Percentiles rank a stretch among this genome's conserved stretches.
Conservation (phyloP, 108 stramenopile genomes). For the Cyclotella atomus region DNA sequence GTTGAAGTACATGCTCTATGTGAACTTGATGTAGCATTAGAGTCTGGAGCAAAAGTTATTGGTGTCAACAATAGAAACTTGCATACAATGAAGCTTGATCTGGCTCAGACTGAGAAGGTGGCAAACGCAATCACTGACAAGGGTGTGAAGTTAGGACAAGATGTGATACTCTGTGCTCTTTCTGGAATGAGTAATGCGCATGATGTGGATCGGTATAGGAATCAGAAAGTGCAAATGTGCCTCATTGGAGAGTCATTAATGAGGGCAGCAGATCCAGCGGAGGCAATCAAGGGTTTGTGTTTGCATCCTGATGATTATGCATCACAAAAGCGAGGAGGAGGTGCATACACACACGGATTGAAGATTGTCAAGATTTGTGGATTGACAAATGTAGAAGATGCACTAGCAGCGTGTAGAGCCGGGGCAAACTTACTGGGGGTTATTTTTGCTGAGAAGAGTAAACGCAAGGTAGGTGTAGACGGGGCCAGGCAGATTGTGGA, state of each 20-base stretch:
- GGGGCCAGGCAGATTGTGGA: conserved; percentile 77
- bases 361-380: conserved; percentile 96
- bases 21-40: conserved; percentile 91
- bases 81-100: conserved; percentile 96
- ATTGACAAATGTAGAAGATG: conserved; percentile 90
- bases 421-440: conserved; percentile 97
- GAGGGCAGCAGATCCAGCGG: conserved; percentile 86
- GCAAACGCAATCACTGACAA: conserved; percentile 58
- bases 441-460: conserved; percentile 92
- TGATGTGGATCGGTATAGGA: conserved; percentile 89
- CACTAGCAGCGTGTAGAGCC: conserved; percentile 84
- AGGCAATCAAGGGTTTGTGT: conserved; percentile 85
- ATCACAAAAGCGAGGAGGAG: conserved; percentile 39
- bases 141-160: conserved; percentile 47
- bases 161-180: conserved; percentile 71
- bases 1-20: conserved; percentile 93
- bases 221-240: conserved; percentile 87
- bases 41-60: conserved; percentile 91
- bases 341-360: conserved; percentile 83
- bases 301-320: conserved; percentile 83
- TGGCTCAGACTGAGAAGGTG: conserved; percentile 84
- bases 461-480: conserved; percentile 74
- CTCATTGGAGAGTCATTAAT: conserved; percentile 98
- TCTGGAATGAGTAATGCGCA: conserved; percentile 88
- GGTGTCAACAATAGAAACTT: conserved; percentile 99